phyloP scores from a whole-genome alignment of 371 early-diverging fungal genomes.

The Lichtheimia hyalospora region DNA sequence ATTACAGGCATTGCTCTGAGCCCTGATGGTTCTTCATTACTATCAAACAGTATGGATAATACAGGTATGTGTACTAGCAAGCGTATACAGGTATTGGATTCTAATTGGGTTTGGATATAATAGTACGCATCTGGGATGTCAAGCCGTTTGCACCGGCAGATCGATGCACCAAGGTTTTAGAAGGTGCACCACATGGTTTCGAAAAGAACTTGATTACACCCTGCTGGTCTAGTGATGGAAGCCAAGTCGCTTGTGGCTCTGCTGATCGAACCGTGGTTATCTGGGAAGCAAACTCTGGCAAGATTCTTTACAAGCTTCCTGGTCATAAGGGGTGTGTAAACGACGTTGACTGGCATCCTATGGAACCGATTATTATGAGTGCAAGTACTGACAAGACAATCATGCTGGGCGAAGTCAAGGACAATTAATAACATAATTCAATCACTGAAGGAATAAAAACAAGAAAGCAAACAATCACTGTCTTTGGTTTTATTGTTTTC shows the following conservation, averaged over 20 bases:
- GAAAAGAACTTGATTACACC: constrained; percentile 92
- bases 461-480: background rate
- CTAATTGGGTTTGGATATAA: constrained; percentile 8
- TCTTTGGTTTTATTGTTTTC: background rate
- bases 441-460: background rate
- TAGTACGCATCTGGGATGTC: constrained; percentile 92
- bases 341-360: constrained; percentile 95
- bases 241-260: constrained; percentile 87
- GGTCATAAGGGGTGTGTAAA: constrained; percentile 98
- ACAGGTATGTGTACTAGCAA: constrained; percentile 51
- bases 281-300: constrained; percentile 89
- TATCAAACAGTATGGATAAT: constrained; percentile 92
- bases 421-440: background rate
- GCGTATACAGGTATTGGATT: too few relatives aligned
- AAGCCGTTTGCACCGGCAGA: constrained; percentile 81
- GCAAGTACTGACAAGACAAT: constrained; percentile 86
- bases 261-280: constrained; percentile 94
- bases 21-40: constrained; percentile 79
- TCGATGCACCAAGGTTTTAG: constrained; percentile 67
- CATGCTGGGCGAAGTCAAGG: constrained; percentile 83
- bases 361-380: constrained; percentile 85
- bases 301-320: constrained; percentile 90
- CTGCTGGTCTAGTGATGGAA: constrained; percentile 89
- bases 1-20: constrained; percentile 85
- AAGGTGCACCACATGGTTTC: constrained; percentile 93